Conservation (phyloP, 768 basidiomycete genomes). For the Xerocomellus chrysenteron region DNA sequence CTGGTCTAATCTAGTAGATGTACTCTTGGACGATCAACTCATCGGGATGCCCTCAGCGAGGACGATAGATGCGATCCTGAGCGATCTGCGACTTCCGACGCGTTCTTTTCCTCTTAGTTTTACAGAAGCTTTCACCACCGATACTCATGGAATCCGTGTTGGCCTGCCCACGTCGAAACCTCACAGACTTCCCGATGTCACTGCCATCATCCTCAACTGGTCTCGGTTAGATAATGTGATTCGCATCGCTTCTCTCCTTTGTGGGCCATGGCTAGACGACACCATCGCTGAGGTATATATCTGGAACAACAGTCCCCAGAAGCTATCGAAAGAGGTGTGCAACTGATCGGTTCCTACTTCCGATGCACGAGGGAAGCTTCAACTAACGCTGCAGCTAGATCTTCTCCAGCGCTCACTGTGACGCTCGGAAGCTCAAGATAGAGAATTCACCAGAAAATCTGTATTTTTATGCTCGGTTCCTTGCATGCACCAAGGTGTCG, state of each 20-base stretch:
- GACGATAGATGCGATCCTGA: constrained; percentile 11
- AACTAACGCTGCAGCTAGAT: constrained; percentile 31
- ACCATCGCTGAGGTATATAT: constrained; percentile 50
- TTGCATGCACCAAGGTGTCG: constrained; percentile 51
- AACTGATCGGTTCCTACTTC: not conserved
- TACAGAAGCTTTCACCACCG: not conserved
- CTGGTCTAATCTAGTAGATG: not conserved
- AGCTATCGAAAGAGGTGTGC: constrained; percentile 44
- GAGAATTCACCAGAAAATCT: constrained; percentile 56
- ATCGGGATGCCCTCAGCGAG: constrained; percentile 1
- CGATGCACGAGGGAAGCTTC: not conserved
- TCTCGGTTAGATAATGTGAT: constrained; percentile 61
- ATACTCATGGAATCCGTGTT: constrained; percentile 10
- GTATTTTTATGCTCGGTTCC: constrained; percentile 61
- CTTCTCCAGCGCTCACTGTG: constrained; percentile 43
- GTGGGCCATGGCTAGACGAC: constrained; percentile 43
- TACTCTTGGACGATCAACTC: not conserved
- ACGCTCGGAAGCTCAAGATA: constrained; percentile 45
- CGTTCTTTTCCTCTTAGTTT: constrained; percentile 21
- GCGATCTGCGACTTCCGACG: constrained; percentile 13
- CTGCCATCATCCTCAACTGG: constrained; percentile 67
- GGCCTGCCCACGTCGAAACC: constrained; percentile 5
- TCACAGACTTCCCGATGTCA: constrained; percentile 40
- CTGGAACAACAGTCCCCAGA: constrained; percentile 61
- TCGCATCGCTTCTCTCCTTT: constrained; percentile 52